A percentile compares a stretch with the other conserved stretches of the same genome.
These are phyloP conservation scores for Rhododendron ovatum DNA, from an alignment of 148 eudicot species.

Conservation along the genomic window DNA sequence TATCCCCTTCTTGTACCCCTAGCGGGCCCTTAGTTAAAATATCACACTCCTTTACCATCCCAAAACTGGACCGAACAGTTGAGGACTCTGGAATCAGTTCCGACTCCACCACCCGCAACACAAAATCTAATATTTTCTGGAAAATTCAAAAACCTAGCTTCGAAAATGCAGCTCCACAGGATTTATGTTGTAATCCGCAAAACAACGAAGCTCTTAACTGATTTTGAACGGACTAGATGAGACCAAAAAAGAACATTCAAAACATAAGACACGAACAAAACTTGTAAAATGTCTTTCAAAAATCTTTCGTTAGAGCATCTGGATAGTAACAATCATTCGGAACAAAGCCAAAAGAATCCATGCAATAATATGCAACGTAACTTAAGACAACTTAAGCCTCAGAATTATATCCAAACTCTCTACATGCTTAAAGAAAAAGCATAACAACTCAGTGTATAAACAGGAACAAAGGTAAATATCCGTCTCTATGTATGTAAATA, in stretches of 20 bases:
- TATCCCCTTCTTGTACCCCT: too few relatives aligned
- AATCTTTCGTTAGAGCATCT: constrained; percentile 15
- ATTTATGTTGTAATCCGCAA: neutral
- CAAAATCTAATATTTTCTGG: neutral
- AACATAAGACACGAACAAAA: neutral
- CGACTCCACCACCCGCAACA: neutral
- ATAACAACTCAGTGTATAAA: neutral
- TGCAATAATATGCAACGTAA: constrained; percentile 11
- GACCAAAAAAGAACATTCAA: neutral
- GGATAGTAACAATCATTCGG: neutral
- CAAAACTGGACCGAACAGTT: neutral
- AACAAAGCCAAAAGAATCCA: neutral
- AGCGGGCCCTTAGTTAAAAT: neutral
- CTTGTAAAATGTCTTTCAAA: neutral
- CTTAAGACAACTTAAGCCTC: constrained; percentile 8
- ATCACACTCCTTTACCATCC: neutral
- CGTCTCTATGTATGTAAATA: too few relatives aligned
- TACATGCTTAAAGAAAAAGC: constrained; percentile 15
- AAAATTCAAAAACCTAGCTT: neutral
- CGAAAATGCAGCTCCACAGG: too few relatives aligned
- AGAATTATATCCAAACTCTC: constrained; percentile 18
- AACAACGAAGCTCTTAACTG: neutral
- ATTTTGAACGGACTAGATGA: neutral
- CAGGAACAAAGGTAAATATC: too few relatives aligned
- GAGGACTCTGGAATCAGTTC: neutral